Base-by-base conservation (phyloP, 2,329 filamentous ascomycete species). In the Dryadomyces quercivorus region DNA sequence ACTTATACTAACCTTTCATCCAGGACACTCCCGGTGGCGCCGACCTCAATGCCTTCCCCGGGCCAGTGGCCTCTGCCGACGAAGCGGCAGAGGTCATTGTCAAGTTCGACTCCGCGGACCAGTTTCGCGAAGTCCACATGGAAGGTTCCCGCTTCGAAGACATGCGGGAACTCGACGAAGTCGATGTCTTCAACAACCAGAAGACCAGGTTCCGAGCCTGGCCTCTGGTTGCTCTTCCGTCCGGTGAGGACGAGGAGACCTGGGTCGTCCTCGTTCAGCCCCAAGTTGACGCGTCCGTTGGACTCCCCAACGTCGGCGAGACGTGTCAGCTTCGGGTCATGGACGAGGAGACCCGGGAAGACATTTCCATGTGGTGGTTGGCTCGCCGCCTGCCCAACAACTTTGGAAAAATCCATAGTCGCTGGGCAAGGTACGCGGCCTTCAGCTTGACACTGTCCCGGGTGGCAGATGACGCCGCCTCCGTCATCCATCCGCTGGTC, bases 181-280 rank as follows among this genome's bases (percentile, higher is more conserved):
- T 68, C 0, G 61, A 63, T 3, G 59, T 62, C 13, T 68, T 69
- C 63, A 72, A 72, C 61, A 65, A 63, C 31, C 60, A 62, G 16
- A 59, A 67, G 1, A 48, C 36, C 10, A 18, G 42, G 0, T 59
- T 58, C 55, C 51, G 52, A 2, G 59, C 57, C 1, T 62, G 61
- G 61, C 42, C 57, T 5, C 36, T 62, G 2, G 4, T 57, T 8
- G 48, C 50, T 1, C 20, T 59, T 2, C 52, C 57, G 2, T 38
- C 47, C 5, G 36, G 44, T 1, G 52, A 59, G 0, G 55, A 58
- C 2, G 47, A 54, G 1, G 57, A 60, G 1, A 49, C 43, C 1
- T 62, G 59, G 58, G 22, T 62, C 21, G 42, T 62, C 2, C 54
- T 60, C 0, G 34, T 62, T 6, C 49, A 61, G 42, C 26, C 55